Conservation (phyloP, 2,329 filamentous ascomycete species). For the Alternaria viburni region DNA sequence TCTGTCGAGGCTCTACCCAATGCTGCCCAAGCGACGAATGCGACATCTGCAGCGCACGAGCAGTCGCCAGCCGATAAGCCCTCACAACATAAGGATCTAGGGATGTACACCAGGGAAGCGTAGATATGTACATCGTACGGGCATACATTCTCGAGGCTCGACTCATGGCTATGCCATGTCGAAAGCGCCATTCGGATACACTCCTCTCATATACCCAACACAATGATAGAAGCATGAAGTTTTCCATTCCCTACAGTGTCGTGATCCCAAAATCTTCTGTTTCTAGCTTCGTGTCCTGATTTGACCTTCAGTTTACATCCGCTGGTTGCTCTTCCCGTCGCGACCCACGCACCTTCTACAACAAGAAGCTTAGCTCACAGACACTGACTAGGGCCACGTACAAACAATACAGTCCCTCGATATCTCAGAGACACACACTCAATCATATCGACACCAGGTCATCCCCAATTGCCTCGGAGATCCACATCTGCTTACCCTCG, state of each 20-base stretch:
- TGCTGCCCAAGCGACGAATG: not conserved
- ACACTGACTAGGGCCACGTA: not conserved
- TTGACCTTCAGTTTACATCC: not conserved
- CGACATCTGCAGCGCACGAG: not conserved
- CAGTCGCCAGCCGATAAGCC: not conserved
- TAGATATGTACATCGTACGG: not conserved
- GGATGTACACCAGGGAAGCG: not conserved
- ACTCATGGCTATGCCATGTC: too few relatives aligned
- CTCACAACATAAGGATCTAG: not conserved
- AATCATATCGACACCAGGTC: not conserved
- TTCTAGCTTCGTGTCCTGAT: not conserved
- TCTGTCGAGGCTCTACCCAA: not conserved
- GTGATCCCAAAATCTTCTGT: not conserved
- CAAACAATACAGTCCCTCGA: not conserved
- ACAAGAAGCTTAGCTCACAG: not conserved
- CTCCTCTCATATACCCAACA: slow-evolving; percentile 46
- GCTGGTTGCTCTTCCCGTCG: not conserved
- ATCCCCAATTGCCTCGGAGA: not conserved
- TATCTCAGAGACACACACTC: not conserved
- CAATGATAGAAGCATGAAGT: not conserved
- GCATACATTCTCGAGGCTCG: not conserved
- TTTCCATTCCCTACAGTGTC: not conserved
- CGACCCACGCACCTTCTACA: not conserved
- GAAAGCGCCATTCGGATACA: slow-evolving; percentile 8
- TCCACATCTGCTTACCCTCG: not conserved